These are phyloP conservation scores for Cystofilobasidium bisporidii DNA, from an alignment of 768 basidiomycete species.

Conservation along the genomic window DNA sequence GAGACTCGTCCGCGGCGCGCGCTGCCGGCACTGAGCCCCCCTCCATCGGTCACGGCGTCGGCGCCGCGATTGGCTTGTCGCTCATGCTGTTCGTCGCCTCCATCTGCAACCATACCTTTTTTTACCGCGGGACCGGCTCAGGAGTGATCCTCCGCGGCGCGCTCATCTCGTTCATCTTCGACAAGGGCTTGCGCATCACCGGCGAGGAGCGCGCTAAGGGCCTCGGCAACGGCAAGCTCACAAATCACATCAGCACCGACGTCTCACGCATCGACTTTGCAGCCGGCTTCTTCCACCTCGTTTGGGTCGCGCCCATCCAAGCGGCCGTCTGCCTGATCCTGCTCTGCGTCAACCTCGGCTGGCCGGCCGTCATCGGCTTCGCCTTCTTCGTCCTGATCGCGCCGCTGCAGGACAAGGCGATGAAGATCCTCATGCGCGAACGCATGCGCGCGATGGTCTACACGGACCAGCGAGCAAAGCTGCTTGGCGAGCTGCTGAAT, in stretches of 20 bases:
- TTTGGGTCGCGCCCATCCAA: slow-evolving; percentile 16
- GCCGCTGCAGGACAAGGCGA: slow-evolving; percentile 14
- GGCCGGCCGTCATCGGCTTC: slow-evolving; percentile 32
- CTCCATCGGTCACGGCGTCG: slow-evolving; percentile 31
- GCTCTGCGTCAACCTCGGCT: slow-evolving; percentile 48
- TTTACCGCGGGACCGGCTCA: not conserved
- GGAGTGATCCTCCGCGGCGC: slow-evolving; percentile 36
- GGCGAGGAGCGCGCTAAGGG: slow-evolving; percentile 12
- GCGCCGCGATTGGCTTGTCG: slow-evolving; percentile 38
- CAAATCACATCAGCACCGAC: slow-evolving; percentile 48
- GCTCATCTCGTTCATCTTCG: slow-evolving; percentile 35
- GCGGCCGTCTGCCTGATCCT: slow-evolving; percentile 22
- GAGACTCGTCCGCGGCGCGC: not conserved
- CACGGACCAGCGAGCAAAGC: slow-evolving; percentile 56
- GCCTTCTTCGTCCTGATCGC: slow-evolving; percentile 24
- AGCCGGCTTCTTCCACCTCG: slow-evolving; percentile 48
- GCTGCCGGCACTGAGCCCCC: slow-evolving; percentile 24
- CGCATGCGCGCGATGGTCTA: slow-evolving; percentile 44
- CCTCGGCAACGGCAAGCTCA: slow-evolving; percentile 38
- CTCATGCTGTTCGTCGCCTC: slow-evolving; percentile 35
- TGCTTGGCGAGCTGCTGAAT: slow-evolving; percentile 53
- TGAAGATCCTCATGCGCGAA: slow-evolving; percentile 17
- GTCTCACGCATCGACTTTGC: slow-evolving; percentile 45
- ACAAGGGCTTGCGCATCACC: slow-evolving; percentile 15
- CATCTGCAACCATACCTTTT: slow-evolving; percentile 34